Conservation (phyloP, 2,329 filamentous ascomycete genomes). For the Ophiosphaerella herpotricha region DNA sequence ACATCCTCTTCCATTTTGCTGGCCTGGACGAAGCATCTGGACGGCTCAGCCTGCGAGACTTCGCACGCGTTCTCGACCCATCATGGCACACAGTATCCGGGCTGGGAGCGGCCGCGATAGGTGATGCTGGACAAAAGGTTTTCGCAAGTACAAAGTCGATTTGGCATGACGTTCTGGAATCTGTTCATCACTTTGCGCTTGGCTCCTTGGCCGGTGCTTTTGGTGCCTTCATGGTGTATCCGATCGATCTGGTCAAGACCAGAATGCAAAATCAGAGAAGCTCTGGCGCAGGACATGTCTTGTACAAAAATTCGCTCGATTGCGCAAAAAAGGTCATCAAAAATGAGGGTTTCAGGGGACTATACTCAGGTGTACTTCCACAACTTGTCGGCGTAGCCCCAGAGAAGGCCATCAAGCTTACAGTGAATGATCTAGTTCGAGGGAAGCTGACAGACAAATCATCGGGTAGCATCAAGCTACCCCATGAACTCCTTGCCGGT, state of each 20-base stretch:
- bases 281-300: slow-evolving; percentile 73
- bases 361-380: slow-evolving; percentile 93
- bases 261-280: slow-evolving; percentile 96
- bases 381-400: slow-evolving; percentile 98
- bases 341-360: slow-evolving; percentile 85
- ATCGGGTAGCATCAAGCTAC: slow-evolving; percentile 70
- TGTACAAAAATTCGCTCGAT: slow-evolving; percentile 98
- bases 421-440: slow-evolving; percentile 92
- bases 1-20: slow-evolving; percentile 98
- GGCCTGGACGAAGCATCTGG: slow-evolving; percentile 89
- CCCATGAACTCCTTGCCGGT: slow-evolving; percentile 82
- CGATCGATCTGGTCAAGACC: slow-evolving; percentile 98
- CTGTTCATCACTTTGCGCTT: slow-evolving; percentile 85
- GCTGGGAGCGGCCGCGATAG: slow-evolving; percentile 56
- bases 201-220: slow-evolving; percentile 93
- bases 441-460: slow-evolving; percentile 73
- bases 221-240: slow-evolving; percentile 99
- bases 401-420: slow-evolving; percentile 99
- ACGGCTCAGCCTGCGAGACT: slow-evolving; percentile 79
- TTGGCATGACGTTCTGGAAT: slow-evolving; percentile 70
- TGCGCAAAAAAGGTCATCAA: slow-evolving; percentile 91
- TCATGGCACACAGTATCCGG: slow-evolving; percentile 76
- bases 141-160: slow-evolving; percentile 62
- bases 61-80: slow-evolving; percentile 92
- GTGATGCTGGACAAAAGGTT: slow-evolving; percentile 56